Base-by-base conservation (phyloP, 2,329 filamentous ascomycete genomes). In the Paramyrothecium sp. region DNA sequence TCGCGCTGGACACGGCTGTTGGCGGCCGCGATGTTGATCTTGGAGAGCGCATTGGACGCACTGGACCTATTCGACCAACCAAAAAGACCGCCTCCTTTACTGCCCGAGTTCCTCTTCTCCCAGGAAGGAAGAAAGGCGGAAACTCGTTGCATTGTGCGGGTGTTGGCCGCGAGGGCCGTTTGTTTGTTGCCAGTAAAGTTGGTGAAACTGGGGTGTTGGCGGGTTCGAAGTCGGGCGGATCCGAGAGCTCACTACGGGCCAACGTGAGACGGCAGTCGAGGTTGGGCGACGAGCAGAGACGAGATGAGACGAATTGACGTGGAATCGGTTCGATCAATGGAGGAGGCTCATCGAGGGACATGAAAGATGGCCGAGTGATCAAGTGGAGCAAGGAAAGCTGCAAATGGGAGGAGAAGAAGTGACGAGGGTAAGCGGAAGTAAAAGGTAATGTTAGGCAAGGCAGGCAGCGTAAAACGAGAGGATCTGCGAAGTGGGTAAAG, bases 1-100 rank as follows among this genome's bases (percentile, higher is more conserved):
- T 96, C 91, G 30, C 72, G 67, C 51, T 75, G 71, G 26, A 75
- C 66, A 23, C 68, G 67, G 58, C 58, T 63, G 53, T 53, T 63
- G 57, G 73, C 71, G 41, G 67, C 68, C 21, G 65, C 62, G 19
- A 69, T 68, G 61, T 75, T 73, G 64, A 75, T 73, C 54, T 64
- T 71, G 56, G 71, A 58, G 44, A 71, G 59, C 50, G 63, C 56
- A 47, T 60, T 68, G 54, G 64, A 58, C 19, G 54, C 57, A 52
- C 41, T 85, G 80, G 58, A 87, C 85, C 60, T 79, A 71, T 71
- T 74, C 63, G 77, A 73, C 77, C 78, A 80, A 53, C 74, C 73
- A 58, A 79, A 79, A 33, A 80, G 69, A 60, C 67, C 61, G 51
- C 62, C 56, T 47, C 65, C 60, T 58, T 62, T 68, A 54, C 63